These are phyloP conservation scores for Neoboletus magnificus DNA, from an alignment of 768 basidiomycete species.

Conservation along the genomic window DNA sequence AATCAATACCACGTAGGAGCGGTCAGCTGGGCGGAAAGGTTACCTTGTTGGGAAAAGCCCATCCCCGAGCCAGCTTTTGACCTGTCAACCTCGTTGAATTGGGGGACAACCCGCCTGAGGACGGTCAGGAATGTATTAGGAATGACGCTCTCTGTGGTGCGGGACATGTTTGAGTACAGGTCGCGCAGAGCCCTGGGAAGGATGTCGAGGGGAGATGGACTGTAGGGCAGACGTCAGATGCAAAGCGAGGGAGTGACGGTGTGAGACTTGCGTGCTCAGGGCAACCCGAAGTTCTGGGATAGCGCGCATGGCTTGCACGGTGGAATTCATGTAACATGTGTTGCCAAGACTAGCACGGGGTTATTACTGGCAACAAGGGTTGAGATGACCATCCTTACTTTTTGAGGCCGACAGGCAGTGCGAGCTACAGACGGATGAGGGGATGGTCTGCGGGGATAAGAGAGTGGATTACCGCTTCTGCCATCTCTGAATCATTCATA, in stretches of 20 bases:
- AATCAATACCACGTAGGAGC: not conserved
- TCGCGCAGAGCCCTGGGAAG: slow-evolving; percentile 57
- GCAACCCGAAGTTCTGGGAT: slow-evolving; percentile 86
- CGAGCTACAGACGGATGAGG: slow-evolving; percentile 45
- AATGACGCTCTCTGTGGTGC: slow-evolving; percentile 71
- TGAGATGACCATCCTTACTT: slow-evolving; percentile 46
- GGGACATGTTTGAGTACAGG: slow-evolving; percentile 69
- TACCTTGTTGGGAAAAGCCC: slow-evolving; percentile 80
- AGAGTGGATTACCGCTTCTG: slow-evolving; percentile 60
- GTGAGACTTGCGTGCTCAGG: slow-evolving; percentile 49
- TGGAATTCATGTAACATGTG: slow-evolving; percentile 98
- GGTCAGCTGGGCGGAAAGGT: not conserved
- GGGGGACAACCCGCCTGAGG: slow-evolving; percentile 78
- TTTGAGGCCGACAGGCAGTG: slow-evolving; percentile 74
- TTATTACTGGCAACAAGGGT: not conserved
- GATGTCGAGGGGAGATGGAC: slow-evolving; percentile 39
- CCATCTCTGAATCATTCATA: slow-evolving; percentile 80
- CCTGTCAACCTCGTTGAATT: slow-evolving; percentile 76
- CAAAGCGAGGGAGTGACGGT: not conserved
- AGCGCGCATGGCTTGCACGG: slow-evolving; percentile 88
- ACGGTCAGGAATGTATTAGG: slow-evolving; percentile 66
- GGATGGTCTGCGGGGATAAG: not conserved
- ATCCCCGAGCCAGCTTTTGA: slow-evolving; percentile 38
- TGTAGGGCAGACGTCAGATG: not conserved
- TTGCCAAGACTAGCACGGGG: slow-evolving; percentile 63